Evolutionary conservation across 257 asterid species (phyloP).

Genomic region (Solanum ossicruentum): DNA sequence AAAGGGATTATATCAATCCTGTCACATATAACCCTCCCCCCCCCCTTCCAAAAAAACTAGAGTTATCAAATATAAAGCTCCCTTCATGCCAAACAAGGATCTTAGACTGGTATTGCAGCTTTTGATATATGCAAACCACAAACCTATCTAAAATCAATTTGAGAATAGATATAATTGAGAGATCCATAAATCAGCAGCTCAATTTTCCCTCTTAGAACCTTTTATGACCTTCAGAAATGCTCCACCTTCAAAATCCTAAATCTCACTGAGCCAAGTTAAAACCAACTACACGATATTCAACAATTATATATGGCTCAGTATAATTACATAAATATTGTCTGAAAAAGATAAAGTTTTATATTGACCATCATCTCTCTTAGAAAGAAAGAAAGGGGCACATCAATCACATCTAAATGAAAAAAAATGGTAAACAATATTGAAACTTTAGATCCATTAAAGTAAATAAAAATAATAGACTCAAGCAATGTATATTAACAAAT

Average conservation of each 20-base stretch:
- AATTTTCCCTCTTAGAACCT: conserved; percentile 46
- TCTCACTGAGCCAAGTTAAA: background rate
- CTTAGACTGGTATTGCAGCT: conserved; percentile 40
- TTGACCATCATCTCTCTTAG: background rate
- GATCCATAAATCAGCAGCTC: conserved; percentile 73
- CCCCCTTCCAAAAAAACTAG: too few species aligned
- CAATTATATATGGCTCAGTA: too few species aligned
- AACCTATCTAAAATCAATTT: conserved; percentile 7
- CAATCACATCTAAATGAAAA: background rate
- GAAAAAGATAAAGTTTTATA: background rate
- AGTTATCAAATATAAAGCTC: conserved; percentile 42
- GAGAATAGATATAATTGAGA: conserved; percentile 43
- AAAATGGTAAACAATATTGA: background rate
- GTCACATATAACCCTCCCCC: too few species aligned
- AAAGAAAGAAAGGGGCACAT: background rate
- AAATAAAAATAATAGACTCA: background rate
- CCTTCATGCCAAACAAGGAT: conserved; percentile 83
- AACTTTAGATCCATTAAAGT: background rate
- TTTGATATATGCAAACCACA: conserved; percentile 77
- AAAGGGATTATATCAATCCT: too few species aligned
- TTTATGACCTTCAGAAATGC: conserved; percentile 78
- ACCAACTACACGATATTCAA: too few species aligned
- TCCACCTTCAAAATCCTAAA: conserved; percentile 36
- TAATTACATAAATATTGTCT: too few species aligned
- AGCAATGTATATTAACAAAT: background rate